Conservation (phyloP, 306 rosid species). For the Quercus rubra region DNA sequence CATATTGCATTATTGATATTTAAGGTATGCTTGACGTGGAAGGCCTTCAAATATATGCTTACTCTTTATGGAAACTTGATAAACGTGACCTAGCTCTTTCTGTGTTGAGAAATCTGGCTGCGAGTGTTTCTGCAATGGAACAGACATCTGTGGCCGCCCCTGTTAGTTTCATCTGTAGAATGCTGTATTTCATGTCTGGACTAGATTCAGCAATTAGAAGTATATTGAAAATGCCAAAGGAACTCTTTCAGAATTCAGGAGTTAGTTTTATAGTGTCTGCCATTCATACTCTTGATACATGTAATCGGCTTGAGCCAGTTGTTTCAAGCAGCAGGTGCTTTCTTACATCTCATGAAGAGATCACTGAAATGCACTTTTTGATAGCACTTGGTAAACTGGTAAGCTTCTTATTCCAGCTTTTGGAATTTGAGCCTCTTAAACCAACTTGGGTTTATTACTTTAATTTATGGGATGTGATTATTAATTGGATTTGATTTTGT, state of each 20-base stretch:
- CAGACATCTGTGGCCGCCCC: constrained; percentile 43
- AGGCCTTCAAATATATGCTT: constrained; percentile 73
- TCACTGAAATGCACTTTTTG: constrained; percentile 66
- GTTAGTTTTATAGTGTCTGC: constrained; percentile 73
- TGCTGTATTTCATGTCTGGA: constrained; percentile 65
- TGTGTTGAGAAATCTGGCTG: constrained; percentile 52
- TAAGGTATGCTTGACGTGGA: constrained; percentile 70
- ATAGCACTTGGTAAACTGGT: constrained; percentile 87
- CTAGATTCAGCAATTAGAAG: constrained; percentile 53
- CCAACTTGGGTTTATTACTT: background rate
- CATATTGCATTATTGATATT: constrained; percentile 27
- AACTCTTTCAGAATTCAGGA: constrained; percentile 65
- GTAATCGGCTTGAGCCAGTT: constrained; percentile 53
- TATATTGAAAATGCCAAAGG: constrained; percentile 75
- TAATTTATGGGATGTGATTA: background rate
- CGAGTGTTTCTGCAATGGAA: constrained; percentile 55
- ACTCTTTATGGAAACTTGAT: constrained; percentile 81
- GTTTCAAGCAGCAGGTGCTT: constrained; percentile 49
- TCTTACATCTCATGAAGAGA: constrained; percentile 67
- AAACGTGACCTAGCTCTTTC: constrained; percentile 60
- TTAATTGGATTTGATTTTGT: background rate
- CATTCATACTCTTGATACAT: constrained; percentile 66
- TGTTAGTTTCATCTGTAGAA: constrained; percentile 66
- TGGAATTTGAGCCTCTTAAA: constrained; percentile 15
- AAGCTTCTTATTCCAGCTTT: constrained; percentile 19